Base-by-base conservation (phyloP, 2,329 filamentous ascomycete species). In the Apiospora malaysiana region DNA sequence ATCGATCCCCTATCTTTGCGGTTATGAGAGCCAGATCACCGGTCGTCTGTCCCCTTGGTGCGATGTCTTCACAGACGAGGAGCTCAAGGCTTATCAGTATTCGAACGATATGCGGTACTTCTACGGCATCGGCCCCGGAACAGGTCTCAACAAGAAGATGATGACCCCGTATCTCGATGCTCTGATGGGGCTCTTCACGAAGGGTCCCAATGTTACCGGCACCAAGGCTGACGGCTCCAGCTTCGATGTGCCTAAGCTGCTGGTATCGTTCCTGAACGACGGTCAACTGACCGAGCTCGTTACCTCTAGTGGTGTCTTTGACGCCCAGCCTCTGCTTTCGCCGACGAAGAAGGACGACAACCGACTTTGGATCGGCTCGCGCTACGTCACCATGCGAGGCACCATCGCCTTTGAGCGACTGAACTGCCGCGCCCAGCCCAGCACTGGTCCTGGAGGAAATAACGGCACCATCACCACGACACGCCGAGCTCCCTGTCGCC, bases 21-120 rank as follows among this genome's bases (percentile, higher is more conserved):
- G 90, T 4, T 93, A 91, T 71, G 91, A 93, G 75, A 89, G 87
- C 3, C 91, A 93, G 75, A 92, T 93, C 73, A 89, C 84, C 0
- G 90, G 91, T 1, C 81, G 80, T 1, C 78, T 88, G 4, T 91
- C 89, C 5, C 88, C 90, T 0, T 92, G 88, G 82, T 93, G 91
- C 77, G 82, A 82, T 68, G 83, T 91, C 21, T 90, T 92, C 75
- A 90, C 86, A 3, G 83, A 90, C 45, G 82, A 88, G 2, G 91
- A 93, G 78, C 83, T 91, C 70, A 82, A 86, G 42, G 81, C 87
- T 74, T 93, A 92, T 74, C 90, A 92, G 75, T 93, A 93, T 77
- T 84, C 85, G 1, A 90, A 93, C 73, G 91, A 93, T 75, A 80
- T 93, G 49, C 86, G 90, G 42, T 93, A 93, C 79, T 92, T 89